Percentiles rank a stretch among this genome's conserved stretches.
These are phyloP conservation scores for Acephala macrosclerotiorum DNA, from an alignment of 2,329 filamentous ascomycete genomes.

Conservation along the genomic window DNA sequence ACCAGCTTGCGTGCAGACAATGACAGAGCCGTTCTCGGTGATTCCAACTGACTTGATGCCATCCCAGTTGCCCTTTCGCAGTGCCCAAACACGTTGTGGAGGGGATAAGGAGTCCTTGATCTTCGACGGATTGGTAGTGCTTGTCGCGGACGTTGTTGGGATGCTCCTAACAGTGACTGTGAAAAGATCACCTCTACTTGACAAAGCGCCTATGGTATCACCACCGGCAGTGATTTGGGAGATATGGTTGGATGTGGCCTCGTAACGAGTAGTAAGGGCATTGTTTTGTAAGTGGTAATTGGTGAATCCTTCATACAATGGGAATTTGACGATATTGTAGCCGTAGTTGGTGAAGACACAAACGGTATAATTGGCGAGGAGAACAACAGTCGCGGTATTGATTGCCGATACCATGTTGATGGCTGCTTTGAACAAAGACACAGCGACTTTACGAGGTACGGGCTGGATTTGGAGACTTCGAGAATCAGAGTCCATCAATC, in stretches of 20 bases:
- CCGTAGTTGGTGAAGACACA: constrained; percentile 96
- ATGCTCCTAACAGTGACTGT: constrained; percentile 78
- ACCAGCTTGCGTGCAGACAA: constrained; percentile 90
- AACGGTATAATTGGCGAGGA: constrained; percentile 87
- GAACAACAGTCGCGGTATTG: constrained; percentile 84
- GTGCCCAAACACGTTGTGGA: constrained; percentile 87
- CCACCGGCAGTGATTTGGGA: constrained; percentile 82
- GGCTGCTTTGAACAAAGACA: constrained; percentile 75
- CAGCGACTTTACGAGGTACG: constrained; percentile 85
- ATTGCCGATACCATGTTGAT: constrained; percentile 88
- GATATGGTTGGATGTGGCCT: constrained; percentile 71
- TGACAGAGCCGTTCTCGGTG: constrained; percentile 92
- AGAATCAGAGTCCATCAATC: constrained; percentile 93
- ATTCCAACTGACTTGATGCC: constrained; percentile 87
- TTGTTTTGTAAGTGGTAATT: constrained; percentile 73
- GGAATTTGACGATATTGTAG: constrained; percentile 89
- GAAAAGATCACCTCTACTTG: constrained; percentile 85
- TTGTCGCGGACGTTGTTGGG: constrained; percentile 67
- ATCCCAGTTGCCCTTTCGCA: constrained; percentile 71
- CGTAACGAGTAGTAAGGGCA: constrained; percentile 70
- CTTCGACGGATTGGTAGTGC: constrained; percentile 91
- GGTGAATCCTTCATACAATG: constrained; percentile 72
- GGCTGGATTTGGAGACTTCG: constrained; percentile 86
- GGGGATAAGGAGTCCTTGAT: constrained; percentile 82
- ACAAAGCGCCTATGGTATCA: constrained; percentile 90